phyloP scores from a whole-genome alignment of 495 filamentous ascomycete species.

The Penicilliopsis zonata region DNA sequence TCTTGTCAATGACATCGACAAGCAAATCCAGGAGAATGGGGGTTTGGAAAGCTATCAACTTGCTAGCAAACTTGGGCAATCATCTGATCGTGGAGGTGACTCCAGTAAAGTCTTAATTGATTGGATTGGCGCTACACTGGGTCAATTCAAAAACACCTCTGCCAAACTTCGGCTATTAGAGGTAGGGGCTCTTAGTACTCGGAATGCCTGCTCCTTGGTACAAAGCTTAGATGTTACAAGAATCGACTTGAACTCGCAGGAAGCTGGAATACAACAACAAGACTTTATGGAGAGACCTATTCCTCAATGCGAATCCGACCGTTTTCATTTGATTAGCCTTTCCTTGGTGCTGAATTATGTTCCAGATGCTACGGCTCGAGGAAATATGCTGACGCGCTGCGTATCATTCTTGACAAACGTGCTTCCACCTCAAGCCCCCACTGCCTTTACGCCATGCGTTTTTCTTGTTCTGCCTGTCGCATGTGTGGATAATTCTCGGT shows the following conservation, averaged over 20 bases:
- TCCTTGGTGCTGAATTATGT: conserved; percentile 94
- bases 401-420: conserved; percentile 43
- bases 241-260: conserved; percentile 86
- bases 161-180: conserved; percentile 59
- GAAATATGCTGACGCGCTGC: conserved; percentile 73
- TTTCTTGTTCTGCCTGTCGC: conserved; percentile 86
- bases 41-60: conserved; percentile 77
- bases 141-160: conserved; percentile 9
- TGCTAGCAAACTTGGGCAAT: conserved; percentile 82
- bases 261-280: conserved; percentile 66
- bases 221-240: conserved; percentile 59
- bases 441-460: conserved; percentile 49
- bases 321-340: conserved; percentile 85
- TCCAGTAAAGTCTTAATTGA: conserved; percentile 75
- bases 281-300: conserved; percentile 90
- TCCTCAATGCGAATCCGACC: conserved; percentile 44
- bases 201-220: conserved; percentile 72
- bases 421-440: conserved; percentile 34
- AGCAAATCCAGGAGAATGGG: conserved; percentile 53
- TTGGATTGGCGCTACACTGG: conserved; percentile 54
- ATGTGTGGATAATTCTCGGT: conserved; percentile 86
- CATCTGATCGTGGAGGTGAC: conserved; percentile 75
- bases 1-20: conserved; percentile 41
- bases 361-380: conserved; percentile 57
- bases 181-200: conserved; percentile 74